These are phyloP conservation scores for Aspergillus affinis DNA, from an alignment of 495 filamentous ascomycete genomes.

Conservation along the genomic window DNA sequence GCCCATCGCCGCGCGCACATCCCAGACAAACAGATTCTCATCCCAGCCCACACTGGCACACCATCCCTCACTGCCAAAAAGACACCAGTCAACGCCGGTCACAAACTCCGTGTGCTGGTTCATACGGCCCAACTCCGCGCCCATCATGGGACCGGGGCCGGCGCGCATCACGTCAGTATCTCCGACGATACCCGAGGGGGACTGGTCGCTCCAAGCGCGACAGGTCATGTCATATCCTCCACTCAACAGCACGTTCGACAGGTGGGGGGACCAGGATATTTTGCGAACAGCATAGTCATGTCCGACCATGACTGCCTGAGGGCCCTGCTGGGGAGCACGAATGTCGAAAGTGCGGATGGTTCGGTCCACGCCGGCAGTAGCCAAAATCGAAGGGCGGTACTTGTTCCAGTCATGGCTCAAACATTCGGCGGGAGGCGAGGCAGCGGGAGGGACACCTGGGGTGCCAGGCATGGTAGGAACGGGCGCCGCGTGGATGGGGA, in stretches of 20 bases:
- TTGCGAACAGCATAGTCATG: constrained; percentile 89
- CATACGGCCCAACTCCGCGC: constrained; percentile 81
- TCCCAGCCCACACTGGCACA: constrained; percentile 93
- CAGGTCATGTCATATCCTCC: constrained; percentile 98
- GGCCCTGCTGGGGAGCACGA: constrained; percentile 67
- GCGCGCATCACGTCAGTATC: constrained; percentile 42
- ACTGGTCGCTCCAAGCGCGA: constrained; percentile 80
- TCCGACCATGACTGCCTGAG: constrained; percentile 67
- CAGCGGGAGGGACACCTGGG: constrained; percentile 32
- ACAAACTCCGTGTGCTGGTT: constrained; percentile 91
- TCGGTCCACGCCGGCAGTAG: constrained; percentile 86
- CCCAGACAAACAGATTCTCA: constrained; percentile 86
- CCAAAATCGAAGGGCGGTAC: constrained; percentile 79
- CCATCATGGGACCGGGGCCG: constrained; percentile 46
- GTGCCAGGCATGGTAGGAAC: constrained; percentile 39
- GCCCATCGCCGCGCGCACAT: constrained; percentile 69
- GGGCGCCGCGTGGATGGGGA: constrained; percentile 71
- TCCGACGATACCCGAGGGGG: constrained; percentile 53
- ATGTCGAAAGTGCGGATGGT: constrained; percentile 87
- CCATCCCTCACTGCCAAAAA: constrained; percentile 95
- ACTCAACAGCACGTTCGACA: constrained; percentile 77
- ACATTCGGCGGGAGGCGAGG: constrained; percentile 64
- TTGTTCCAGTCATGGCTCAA: constrained; percentile 99
- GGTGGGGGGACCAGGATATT: constrained; percentile 88
- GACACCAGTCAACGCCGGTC: constrained; percentile 96